phyloP scores from a whole-genome alignment of 2,329 filamentous ascomycete species.

The Claviceps maximensis region DNA sequence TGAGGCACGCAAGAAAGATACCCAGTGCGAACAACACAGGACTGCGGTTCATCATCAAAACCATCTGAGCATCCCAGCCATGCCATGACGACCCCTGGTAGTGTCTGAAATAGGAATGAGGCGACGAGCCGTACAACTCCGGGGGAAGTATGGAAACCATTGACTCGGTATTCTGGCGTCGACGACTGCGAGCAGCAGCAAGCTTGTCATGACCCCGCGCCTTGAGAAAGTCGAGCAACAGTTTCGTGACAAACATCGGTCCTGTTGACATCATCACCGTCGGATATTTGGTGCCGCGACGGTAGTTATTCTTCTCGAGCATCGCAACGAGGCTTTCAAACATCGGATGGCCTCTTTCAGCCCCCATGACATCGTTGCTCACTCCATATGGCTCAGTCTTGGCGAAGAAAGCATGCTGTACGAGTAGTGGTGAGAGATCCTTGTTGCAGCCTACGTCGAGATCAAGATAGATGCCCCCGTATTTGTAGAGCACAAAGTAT shows the following conservation, averaged over 20 bases:
- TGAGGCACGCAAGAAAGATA: not conserved
- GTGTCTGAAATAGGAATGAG: not conserved
- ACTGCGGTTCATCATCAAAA: not conserved
- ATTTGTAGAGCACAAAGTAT: constrained; percentile 67
- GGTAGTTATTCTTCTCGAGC: not conserved
- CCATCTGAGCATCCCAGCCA: not conserved
- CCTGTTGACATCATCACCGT: constrained; percentile 3
- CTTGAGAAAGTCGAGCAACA: not conserved
- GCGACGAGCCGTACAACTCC: not conserved
- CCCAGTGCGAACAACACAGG: not conserved
- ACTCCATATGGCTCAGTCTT: not conserved
- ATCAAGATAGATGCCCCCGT: constrained; percentile 71
- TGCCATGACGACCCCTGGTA: constrained; percentile 1
- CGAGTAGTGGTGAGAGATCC: constrained; percentile 1
- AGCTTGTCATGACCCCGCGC: not conserved
- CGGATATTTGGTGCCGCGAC: constrained; percentile 3
- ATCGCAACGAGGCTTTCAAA: not conserved
- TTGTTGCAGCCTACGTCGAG: constrained; percentile 35
- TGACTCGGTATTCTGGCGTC: not conserved
- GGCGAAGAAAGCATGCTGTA: not conserved
- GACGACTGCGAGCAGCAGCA: not conserved
- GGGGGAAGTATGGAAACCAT: not conserved
- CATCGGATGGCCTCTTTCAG: not conserved
- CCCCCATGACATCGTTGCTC: constrained; percentile 2
- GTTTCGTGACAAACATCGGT: constrained; percentile 1